Conservation (phyloP, 495 filamentous ascomycete genomes). For the Xeromyces bisporus region DNA sequence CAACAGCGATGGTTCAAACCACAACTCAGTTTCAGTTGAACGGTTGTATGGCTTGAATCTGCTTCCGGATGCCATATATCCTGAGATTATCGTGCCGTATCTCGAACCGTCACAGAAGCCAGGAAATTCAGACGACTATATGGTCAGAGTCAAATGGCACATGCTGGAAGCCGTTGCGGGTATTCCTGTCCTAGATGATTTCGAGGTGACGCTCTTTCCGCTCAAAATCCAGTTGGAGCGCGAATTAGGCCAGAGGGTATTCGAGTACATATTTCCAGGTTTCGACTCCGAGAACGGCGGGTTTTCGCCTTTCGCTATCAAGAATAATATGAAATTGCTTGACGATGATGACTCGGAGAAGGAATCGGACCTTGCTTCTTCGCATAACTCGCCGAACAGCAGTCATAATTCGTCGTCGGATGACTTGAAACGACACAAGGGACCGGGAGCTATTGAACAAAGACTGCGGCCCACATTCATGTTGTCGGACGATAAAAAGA, state of each 20-base stretch:
- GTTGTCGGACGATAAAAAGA: constrained; percentile 33
- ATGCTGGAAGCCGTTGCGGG: constrained; percentile 97
- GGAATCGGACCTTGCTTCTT: constrained; percentile 26
- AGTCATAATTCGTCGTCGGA: constrained; percentile 18
- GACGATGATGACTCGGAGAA: constrained; percentile 36
- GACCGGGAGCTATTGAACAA: constrained; percentile 54
- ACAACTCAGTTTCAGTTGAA: constrained; percentile 76
- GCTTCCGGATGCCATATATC: constrained; percentile 79
- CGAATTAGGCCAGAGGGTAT: constrained; percentile 83
- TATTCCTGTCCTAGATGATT: constrained; percentile 92
- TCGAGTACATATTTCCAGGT: constrained; percentile 95
- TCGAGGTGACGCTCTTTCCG: constrained; percentile 86
- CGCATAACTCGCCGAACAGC: constrained; percentile 5
- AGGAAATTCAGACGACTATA: constrained; percentile 41
- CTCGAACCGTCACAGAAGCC: constrained; percentile 42
- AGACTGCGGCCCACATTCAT: constrained; percentile 63
- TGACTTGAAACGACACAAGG: constrained; percentile 25
- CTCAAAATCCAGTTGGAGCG: constrained; percentile 87
- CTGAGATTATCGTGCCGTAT: constrained; percentile 86
- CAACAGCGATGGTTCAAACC: constrained; percentile 90
- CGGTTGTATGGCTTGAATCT: constrained; percentile 74
- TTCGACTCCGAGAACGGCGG: constrained; percentile 48
- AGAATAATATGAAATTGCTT: constrained; percentile 43
- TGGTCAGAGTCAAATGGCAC: constrained; percentile 88
- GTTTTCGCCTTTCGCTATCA: constrained; percentile 69